Evolutionary conservation across 257 asterid species (phyloP), one percentile per base, ranked within the genome.

Genomic region (Cynanchum wilfordii): DNA sequence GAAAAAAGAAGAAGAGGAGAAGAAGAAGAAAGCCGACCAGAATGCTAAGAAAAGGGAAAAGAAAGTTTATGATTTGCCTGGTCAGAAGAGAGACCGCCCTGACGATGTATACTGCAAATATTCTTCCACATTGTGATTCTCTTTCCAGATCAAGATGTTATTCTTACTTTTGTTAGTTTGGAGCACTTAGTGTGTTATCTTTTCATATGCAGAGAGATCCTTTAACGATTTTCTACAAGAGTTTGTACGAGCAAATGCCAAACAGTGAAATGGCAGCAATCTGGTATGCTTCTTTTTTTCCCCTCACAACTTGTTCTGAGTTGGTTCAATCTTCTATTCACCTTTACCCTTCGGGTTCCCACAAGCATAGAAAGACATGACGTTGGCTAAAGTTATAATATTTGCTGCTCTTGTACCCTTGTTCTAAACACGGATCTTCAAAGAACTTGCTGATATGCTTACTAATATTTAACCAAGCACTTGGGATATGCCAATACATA

Each of bases 81-180:
- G 98, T 36, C 98, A 92, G 85, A 90, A 87, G 81, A 87, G 93
- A 86, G 97, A 86, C 4, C 75, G 90, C 70, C 97, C 96, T 42
- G 89, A 86, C 63, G 95, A 87, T 78, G 98, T 92, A 81, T 12
- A 4, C 63, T 62, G n/a, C 51, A 12, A 66, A n/a, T 19, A 27
- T 47, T 47, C 22, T 11, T 25, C 19, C 50, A 2, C 38, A 25
- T 47, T 75, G 64, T 29, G 22, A 50, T n/a, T 25, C 55, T 6
- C 3, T 29, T 56, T 36, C 40, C 27, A 10, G 51, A 24, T 12
- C 17, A 24, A 24, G 10, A n/a, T 73, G 24, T 67, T 63, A 8
- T 52, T 10, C 62, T 67, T 63, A 8, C 45, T 10, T 62, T 17
- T 36, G 63, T 19, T 11, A 2, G 64, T 17, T 33, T 60, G 50